A percentile compares a stretch with the other conserved stretches of the same genome.
phyloP scores from a whole-genome alignment of 768 basidiomycete species.

The Gloeostereum incarnatum region DNA sequence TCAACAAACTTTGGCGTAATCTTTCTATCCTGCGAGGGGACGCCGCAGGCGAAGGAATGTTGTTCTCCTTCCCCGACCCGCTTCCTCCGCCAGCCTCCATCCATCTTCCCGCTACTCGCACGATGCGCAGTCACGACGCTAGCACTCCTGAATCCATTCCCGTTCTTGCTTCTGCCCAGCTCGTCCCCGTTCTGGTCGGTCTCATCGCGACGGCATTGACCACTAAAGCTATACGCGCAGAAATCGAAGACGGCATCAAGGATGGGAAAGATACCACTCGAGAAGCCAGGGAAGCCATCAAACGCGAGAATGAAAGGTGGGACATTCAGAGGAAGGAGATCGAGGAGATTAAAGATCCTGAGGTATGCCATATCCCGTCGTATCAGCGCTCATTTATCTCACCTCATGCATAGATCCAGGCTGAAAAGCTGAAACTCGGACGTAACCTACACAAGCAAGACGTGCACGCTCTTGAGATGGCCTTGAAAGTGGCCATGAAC shows the following conservation, averaged over 20 bases:
- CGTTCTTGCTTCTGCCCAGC: constrained; percentile 42
- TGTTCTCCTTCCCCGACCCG: constrained; percentile 41
- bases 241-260: constrained; percentile 49
- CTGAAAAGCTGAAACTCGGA: constrained; percentile 30
- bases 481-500: constrained; percentile 36
- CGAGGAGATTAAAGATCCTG: constrained; percentile 11
- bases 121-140: constrained; percentile 22
- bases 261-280: constrained; percentile 45
- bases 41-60: constrained; percentile 11
- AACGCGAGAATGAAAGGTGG: constrained; percentile 52
- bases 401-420: constrained; percentile 1
- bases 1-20: constrained; percentile 55
- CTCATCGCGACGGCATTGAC: constrained; percentile 45
- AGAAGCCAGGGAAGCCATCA: constrained; percentile 42
- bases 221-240: constrained; percentile 40
- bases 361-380: constrained; percentile 2
- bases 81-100: constrained; percentile 38
- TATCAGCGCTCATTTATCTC: constrained; percentile 6
- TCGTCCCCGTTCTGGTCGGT: constrained; percentile 55
- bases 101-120: constrained; percentile 37
- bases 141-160: constrained; percentile 17
- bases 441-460: constrained; percentile 40
- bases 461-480: constrained; percentile 42
- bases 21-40: constrained; percentile 38
- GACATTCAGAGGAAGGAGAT: constrained; percentile 30